A percentile compares a stretch with the other conserved stretches of the same genome.
These are phyloP conservation scores for Backusella australiensis DNA, from an alignment of 192 early-diverging fungal genomes.

Conservation along the genomic window DNA sequence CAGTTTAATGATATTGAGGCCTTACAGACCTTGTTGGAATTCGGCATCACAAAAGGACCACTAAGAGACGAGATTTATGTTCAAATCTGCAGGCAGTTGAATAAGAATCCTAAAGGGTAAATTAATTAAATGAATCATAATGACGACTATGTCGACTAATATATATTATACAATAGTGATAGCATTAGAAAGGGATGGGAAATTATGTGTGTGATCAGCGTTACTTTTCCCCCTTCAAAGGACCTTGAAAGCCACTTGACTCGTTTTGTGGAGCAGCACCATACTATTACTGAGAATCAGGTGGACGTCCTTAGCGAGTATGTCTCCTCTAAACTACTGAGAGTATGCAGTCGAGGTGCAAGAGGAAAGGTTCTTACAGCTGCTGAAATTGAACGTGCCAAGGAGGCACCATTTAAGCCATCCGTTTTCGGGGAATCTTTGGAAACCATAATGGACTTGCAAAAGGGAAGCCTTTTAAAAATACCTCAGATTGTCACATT, in stretches of 20 bases:
- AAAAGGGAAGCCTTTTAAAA: conserved; percentile 46
- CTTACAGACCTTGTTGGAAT: conserved; percentile 75
- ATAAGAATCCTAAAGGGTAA: conserved; percentile 68
- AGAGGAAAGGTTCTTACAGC: conserved; percentile 75
- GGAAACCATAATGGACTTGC: conserved; percentile 77
- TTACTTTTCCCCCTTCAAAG: conserved; percentile 90
- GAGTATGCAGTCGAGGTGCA: conserved; percentile 76
- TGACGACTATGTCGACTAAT: background rate
- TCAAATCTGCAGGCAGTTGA: conserved; percentile 89
- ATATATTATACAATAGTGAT: conserved; percentile 33
- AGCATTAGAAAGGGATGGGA: conserved; percentile 84
- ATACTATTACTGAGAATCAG: conserved; percentile 43
- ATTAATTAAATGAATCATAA: background rate
- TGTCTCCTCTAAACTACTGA: conserved; percentile 52
- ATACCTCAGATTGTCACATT: conserved; percentile 84
- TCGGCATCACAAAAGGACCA: conserved; percentile 66
- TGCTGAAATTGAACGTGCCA: conserved; percentile 68
- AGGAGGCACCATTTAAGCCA: conserved; percentile 80
- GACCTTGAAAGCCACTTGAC: conserved; percentile 83
- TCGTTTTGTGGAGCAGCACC: conserved; percentile 69
- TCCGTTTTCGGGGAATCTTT: conserved; percentile 91
- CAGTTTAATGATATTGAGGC: conserved; percentile 46
- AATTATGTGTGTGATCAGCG: conserved; percentile 76
- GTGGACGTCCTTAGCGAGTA: conserved; percentile 49
- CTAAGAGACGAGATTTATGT: conserved; percentile 95